These are phyloP conservation scores for Fusarium staphyleae DNA, from an alignment of 2,329 filamentous ascomycete genomes.

Conservation along the genomic window DNA sequence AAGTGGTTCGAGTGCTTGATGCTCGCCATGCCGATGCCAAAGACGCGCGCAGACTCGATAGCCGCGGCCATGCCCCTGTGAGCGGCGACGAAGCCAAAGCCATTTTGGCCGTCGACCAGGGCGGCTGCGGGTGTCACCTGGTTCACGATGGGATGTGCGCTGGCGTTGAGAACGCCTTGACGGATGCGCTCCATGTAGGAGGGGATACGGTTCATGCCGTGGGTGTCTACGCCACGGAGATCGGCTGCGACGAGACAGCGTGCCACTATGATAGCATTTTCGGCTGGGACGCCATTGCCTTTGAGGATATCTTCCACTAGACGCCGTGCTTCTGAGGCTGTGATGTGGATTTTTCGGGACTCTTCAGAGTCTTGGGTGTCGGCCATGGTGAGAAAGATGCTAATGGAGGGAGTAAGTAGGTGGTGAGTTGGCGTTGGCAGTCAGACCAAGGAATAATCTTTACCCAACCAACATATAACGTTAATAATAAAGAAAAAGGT, in stretches of 20 bases:
- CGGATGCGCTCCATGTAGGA: slow-evolving; percentile 79
- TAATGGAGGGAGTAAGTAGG: not conserved
- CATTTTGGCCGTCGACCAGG: slow-evolving; percentile 72
- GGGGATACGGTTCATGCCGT: slow-evolving; percentile 78
- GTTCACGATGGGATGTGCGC: slow-evolving; percentile 63
- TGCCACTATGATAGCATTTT: slow-evolving; percentile 70
- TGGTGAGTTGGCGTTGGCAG: no score
- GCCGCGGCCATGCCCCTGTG: slow-evolving; percentile 70
- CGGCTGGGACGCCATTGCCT: slow-evolving; percentile 65
- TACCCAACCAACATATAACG: not conserved
- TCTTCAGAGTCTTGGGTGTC: slow-evolving; percentile 20
- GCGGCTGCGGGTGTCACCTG: slow-evolving; percentile 75
- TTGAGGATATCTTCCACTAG: slow-evolving; percentile 64
- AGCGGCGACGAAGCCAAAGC: slow-evolving; percentile 78
- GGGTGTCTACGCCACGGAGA: slow-evolving; percentile 79
- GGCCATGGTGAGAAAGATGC: slow-evolving; percentile 17
- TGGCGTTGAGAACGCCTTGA: slow-evolving; percentile 70
- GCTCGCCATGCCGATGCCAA: slow-evolving; percentile 78
- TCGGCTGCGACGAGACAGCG: slow-evolving; percentile 75
- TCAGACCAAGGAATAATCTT: no score
- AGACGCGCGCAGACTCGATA: slow-evolving; percentile 68
- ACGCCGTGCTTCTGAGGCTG: slow-evolving; percentile 49
- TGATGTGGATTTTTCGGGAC: slow-evolving; percentile 43
- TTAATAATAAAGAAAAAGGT: no score
- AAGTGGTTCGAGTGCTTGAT: slow-evolving; percentile 83